Evolutionary conservation across 148 eudicot species (phyloP).

Genomic region (Fagopyrum esculentum): DNA sequence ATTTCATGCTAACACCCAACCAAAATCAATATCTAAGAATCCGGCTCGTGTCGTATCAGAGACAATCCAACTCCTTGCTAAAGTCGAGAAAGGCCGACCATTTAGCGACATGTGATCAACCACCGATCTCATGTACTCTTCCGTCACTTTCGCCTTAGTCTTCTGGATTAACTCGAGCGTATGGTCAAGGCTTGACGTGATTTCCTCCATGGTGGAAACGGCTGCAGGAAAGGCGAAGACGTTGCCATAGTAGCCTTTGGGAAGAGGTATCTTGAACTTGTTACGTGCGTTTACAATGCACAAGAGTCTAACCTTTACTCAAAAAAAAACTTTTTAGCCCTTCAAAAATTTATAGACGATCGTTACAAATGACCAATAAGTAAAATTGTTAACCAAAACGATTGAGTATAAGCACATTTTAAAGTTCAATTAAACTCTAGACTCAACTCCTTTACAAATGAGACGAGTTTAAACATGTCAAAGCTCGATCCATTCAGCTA

Average conservation of each 20-base stretch:
- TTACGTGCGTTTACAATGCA: neutral
- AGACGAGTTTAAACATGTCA: too few relatives aligned
- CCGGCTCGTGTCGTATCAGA: conserved; percentile 1
- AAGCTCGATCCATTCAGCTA: too few relatives aligned
- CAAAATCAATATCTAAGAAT: neutral
- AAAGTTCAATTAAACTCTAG: too few relatives aligned
- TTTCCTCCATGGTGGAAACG: neutral
- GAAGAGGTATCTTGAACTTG: neutral
- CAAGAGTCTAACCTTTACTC: neutral
- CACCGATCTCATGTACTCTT: conserved; percentile 15
- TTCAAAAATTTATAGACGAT: too few relatives aligned
- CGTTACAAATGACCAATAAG: too few relatives aligned
- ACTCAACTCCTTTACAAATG: too few relatives aligned
- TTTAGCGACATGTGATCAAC: conserved; percentile 6
- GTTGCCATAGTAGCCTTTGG: conserved; percentile 10
- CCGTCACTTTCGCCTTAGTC: conserved; percentile 7
- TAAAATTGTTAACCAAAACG: too few relatives aligned
- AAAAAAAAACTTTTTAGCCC: too few relatives aligned
- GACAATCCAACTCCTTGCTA: neutral
- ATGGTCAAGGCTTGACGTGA: neutral
- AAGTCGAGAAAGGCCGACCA: conserved; percentile 2
- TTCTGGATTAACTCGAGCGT: neutral
- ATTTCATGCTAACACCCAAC: too few relatives aligned
- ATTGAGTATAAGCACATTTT: too few relatives aligned
- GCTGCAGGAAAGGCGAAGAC: conserved; percentile 4